A percentile compares a stretch with the other conserved stretches of the same genome.
phyloP scores from a whole-genome alignment of 2,329 filamentous ascomycete species.

The Cercospora berteroae region DNA sequence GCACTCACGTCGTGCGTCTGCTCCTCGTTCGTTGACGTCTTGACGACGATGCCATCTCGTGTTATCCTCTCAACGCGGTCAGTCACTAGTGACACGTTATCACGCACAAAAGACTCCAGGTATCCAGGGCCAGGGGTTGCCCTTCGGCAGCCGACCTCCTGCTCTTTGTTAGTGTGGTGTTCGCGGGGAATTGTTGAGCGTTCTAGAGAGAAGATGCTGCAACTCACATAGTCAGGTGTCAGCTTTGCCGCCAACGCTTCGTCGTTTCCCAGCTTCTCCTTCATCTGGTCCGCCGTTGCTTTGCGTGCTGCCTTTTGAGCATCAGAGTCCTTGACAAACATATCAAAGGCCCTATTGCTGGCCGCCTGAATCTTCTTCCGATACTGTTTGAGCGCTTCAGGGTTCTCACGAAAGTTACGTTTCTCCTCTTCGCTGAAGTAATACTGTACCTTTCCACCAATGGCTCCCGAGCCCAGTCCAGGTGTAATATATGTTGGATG shows the following conservation, averaged over 20 bases:
- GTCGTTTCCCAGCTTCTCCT: conserved; percentile 52
- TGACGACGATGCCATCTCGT: conserved; percentile 28
- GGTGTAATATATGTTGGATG: conserved; percentile 38
- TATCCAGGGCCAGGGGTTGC: conserved; percentile 40
- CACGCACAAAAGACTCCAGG: conserved; percentile 39
- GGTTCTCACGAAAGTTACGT: conserved; percentile 33
- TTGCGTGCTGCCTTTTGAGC: conserved; percentile 30
- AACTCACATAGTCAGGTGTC: conserved; percentile 50
- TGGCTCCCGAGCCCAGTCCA: conserved; percentile 30
- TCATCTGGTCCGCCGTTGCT: conserved; percentile 46
- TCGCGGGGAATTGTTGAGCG: not conserved
- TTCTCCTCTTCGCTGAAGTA: conserved; percentile 37
- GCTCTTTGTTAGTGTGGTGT: conserved; percentile 34
- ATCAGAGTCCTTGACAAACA: conserved; percentile 55
- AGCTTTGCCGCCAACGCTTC: conserved; percentile 57
- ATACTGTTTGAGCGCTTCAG: conserved; percentile 37
- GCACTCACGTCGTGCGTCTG: conserved; percentile 19
- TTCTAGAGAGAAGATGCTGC: not conserved
- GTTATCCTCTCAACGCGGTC: conserved; percentile 29
- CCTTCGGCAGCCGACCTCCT: conserved; percentile 62
- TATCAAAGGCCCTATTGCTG: conserved; percentile 34
- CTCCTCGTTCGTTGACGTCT: conserved; percentile 21
- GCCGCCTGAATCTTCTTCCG: conserved; percentile 38
- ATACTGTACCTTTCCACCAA: conserved; percentile 33
- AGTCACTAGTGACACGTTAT: conserved; percentile 34